phyloP scores from a whole-genome alignment of 495 filamentous ascomycete genomes.

The Aspergillus cavernicola region DNA sequence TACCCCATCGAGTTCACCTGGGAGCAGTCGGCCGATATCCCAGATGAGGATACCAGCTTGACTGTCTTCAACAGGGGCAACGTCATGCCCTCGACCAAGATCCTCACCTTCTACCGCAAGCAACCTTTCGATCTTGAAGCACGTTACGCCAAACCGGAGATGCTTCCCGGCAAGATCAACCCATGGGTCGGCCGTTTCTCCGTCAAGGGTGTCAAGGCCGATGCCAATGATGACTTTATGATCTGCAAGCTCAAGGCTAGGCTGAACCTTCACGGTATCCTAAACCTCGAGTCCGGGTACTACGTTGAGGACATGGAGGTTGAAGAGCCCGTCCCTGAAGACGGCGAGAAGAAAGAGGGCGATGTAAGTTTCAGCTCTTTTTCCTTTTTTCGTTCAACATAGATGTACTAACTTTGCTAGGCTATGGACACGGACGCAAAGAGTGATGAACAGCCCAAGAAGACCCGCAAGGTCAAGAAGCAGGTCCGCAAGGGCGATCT shows the following conservation, averaged over 20 bases:
- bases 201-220: slow-evolving; percentile 82
- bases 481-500: slow-evolving; percentile 97
- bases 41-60: slow-evolving; percentile 96
- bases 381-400: no score
- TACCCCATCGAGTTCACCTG: slow-evolving; percentile 99
- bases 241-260: slow-evolving; percentile 99
- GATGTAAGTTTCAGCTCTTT: slow-evolving; percentile 58
- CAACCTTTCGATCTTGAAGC: slow-evolving; percentile 96
- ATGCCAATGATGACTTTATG: slow-evolving; percentile 90
- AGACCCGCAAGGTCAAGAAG: slow-evolving; percentile 99
- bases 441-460: slow-evolving; percentile 72
- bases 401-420: slow-evolving; percentile 49
- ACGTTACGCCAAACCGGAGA: slow-evolving; percentile 81
- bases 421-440: slow-evolving; percentile 86
- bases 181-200: slow-evolving; percentile 97
- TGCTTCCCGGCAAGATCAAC: slow-evolving; percentile 85
- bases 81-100: slow-evolving; percentile 98
- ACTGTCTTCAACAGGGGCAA: slow-evolving; percentile 98
- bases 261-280: slow-evolving; percentile 91
- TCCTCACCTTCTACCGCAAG: slow-evolving; percentile 98
- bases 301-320: slow-evolving; percentile 98
- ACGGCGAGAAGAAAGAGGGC: slow-evolving; percentile 51
- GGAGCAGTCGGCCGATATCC: slow-evolving; percentile 98
- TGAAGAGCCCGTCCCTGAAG: slow-evolving; percentile 80
- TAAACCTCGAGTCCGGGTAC: slow-evolving; percentile 96